Conservation (phyloP, 768 basidiomycete genomes). For the Fistulinella prunicolor region DNA sequence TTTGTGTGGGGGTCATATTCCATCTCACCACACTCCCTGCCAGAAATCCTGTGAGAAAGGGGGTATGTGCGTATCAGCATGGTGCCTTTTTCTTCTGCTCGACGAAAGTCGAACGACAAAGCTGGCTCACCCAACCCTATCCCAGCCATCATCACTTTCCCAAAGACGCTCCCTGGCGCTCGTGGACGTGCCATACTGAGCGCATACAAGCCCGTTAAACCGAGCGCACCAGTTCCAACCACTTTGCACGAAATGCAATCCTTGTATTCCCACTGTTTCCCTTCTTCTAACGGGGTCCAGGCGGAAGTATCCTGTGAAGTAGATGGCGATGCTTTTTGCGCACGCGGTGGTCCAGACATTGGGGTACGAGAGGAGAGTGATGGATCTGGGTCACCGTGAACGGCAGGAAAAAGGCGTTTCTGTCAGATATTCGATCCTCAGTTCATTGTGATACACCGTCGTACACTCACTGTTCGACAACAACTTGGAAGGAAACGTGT, state of each 20-base stretch:
- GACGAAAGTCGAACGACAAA: too few species aligned
- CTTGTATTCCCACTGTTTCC: constrained; percentile 24
- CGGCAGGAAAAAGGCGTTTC: too few species aligned
- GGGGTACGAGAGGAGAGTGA: too few species aligned
- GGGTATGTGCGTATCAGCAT: constrained; percentile 8
- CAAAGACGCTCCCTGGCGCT: constrained; percentile 57
- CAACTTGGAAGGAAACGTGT: too few species aligned
- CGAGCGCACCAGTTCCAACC: constrained; percentile 63
- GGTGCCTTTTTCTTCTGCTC: too few species aligned
- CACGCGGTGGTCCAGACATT: constrained; percentile 23
- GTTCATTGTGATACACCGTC: too few species aligned
- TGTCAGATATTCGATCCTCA: too few species aligned
- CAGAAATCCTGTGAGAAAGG: constrained; percentile 21
- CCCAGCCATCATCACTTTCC: constrained; percentile 61
- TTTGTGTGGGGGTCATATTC: constrained; percentile 28
- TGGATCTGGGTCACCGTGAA: too few species aligned
- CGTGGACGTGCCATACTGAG: constrained; percentile 59
- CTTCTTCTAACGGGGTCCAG: constrained; percentile 4
- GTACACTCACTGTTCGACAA: too few species aligned
- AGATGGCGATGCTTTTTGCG: constrained; percentile 1
- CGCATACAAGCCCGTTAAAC: constrained; percentile 64
- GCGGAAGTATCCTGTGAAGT: neutral
- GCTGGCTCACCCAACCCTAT: constrained; percentile 56
- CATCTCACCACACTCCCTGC: constrained; percentile 30
- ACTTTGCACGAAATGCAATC: constrained; percentile 73